Percentiles rank a stretch among this genome's conserved stretches.
These are phyloP conservation scores for Curvularia lunata DNA, from an alignment of 2,329 filamentous ascomycete genomes.

Conservation along the genomic window DNA sequence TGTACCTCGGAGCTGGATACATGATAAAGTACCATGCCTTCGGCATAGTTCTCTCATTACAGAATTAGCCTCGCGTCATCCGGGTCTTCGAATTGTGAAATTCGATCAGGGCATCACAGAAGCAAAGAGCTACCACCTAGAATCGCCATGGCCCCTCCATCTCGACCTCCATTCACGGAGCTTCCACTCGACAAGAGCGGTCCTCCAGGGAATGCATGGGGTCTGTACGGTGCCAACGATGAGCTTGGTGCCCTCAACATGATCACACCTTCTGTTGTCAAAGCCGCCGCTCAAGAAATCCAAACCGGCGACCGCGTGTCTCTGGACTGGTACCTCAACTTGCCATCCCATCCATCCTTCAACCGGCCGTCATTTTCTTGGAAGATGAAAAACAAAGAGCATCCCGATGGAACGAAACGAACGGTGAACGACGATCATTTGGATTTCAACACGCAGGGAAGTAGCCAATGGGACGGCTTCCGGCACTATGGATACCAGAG, in stretches of 20 bases:
- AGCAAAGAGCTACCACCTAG: neutral
- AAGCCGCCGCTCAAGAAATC: slow-evolving; percentile 55
- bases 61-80: neutral
- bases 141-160: slow-evolving; percentile 25
- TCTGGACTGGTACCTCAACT: slow-evolving; percentile 52
- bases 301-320: slow-evolving; percentile 49
- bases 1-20: neutral
- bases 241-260: slow-evolving; percentile 63
- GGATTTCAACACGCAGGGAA: slow-evolving; percentile 49
- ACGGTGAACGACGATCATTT: slow-evolving; percentile 49
- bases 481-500: slow-evolving; percentile 53
- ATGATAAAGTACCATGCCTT: neutral
- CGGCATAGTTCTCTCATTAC: neutral
- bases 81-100: neutral
- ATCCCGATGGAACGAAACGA: slow-evolving; percentile 38
- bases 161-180: slow-evolving; percentile 51
- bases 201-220: slow-evolving; percentile 63
- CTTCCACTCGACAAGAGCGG: slow-evolving; percentile 59
- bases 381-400: slow-evolving; percentile 34
- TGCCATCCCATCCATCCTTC: slow-evolving; percentile 49
- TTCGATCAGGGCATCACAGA: neutral
- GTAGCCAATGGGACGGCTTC: slow-evolving; percentile 51
- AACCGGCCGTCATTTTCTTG: slow-evolving; percentile 40
- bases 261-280: slow-evolving; percentile 56
- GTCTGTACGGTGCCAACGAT: slow-evolving; percentile 59